Conservation (phyloP, 2,329 filamentous ascomycete genomes). For the Rachicladosporium sp. region DNA sequence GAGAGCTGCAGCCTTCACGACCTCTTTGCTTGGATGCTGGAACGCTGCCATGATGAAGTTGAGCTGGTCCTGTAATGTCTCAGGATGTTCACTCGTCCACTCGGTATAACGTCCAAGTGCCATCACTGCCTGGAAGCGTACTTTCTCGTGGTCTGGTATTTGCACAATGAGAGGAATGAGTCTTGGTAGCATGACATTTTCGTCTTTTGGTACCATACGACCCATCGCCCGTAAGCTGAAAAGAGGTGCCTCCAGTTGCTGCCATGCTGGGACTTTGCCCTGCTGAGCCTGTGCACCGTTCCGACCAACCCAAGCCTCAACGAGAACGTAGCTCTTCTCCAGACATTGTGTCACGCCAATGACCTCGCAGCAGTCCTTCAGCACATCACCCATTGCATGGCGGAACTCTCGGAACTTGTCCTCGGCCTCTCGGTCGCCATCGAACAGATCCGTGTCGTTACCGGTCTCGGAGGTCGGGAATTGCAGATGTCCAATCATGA, state of each 20-base stretch:
- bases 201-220: conserved; percentile 84
- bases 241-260: conserved; percentile 84
- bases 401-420: conserved; percentile 95
- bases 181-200: conserved; percentile 74
- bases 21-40: conserved; percentile 75
- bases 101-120: conserved; percentile 92
- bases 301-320: conserved; percentile 76
- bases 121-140: conserved; percentile 98
- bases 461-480: conserved; percentile 67
- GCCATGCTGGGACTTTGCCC: conserved; percentile 80
- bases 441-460: conserved; percentile 74
- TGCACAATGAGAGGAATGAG: conserved; percentile 89
- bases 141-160: conserved; percentile 90
- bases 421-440: conserved; percentile 88
- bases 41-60: conserved; percentile 94
- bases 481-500: conserved; percentile 81
- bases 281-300: conserved; percentile 65
- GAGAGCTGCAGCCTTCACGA: conserved; percentile 80
- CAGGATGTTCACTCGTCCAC: conserved; percentile 89
- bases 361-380: conserved; percentile 94
- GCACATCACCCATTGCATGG: conserved; percentile 92
- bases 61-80: conserved; percentile 83
- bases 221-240: conserved; percentile 95
- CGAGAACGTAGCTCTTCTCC: conserved; percentile 72
- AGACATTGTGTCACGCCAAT: conserved; percentile 88